phyloP scores from a whole-genome alignment of 2,329 filamentous ascomycete species.

The Chrysoporthe deuterocubensis region DNA sequence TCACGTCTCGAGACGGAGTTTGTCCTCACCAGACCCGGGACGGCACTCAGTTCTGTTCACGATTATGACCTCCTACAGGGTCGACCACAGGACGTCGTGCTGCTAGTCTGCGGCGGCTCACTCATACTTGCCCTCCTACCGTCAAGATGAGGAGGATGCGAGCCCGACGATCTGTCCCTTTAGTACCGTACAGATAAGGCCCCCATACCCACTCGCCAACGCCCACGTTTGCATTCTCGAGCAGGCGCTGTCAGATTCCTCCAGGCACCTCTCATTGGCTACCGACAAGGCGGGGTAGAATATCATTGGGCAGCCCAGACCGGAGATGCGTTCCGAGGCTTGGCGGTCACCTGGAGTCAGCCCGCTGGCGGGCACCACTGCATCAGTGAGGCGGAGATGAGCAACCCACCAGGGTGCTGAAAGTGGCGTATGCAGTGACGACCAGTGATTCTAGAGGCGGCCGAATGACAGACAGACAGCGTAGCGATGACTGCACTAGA shows the following conservation, averaged over 20 bases:
- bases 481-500: background rate
- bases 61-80: background rate
- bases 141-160: background rate
- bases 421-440: background rate
- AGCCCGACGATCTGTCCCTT: too few relatives aligned
- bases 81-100: background rate
- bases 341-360: background rate
- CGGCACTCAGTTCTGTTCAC: background rate
- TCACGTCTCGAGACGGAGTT: too few relatives aligned
- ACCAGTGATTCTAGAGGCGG: background rate
- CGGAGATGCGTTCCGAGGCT: background rate
- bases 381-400: background rate
- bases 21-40: background rate
- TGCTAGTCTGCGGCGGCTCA: background rate
- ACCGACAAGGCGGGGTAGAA: background rate
- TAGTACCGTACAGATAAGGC: background rate
- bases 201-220: background rate
- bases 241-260: background rate
- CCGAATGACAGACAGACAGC: background rate
- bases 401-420: background rate
- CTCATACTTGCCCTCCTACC: background rate
- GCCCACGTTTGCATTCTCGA: background rate
- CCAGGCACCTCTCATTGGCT: background rate
- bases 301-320: background rate
- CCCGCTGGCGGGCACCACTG: background rate